Conservation (phyloP, 164 flowering plant genomes). For the Tetrastigma voinierianum region DNA sequence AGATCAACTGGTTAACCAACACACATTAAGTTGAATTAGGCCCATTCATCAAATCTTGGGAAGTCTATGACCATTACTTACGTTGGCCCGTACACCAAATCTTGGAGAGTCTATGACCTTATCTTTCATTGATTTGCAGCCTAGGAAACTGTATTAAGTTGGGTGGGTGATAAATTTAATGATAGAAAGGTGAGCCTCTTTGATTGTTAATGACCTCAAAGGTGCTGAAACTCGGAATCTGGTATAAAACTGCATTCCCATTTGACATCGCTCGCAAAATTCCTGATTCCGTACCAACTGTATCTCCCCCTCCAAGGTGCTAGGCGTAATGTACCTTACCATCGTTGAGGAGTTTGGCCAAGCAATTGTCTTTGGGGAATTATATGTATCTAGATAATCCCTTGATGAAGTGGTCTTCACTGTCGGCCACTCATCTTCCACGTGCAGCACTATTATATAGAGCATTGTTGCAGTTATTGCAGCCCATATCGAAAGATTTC, state of each 20-base stretch:
- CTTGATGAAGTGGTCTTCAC: background rate
- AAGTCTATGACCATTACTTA: background rate
- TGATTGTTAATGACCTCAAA: too few species aligned
- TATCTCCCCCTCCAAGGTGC: background rate
- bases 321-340: too few species aligned
- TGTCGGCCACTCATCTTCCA: background rate
- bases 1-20: background rate
- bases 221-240: background rate
- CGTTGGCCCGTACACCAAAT: background rate
- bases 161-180: background rate
- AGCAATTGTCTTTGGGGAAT: background rate
- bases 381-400: too few species aligned
- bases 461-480: background rate
- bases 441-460: background rate
- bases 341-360: background rate
- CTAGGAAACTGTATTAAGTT: background rate
- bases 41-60: background rate
- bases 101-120: background rate
- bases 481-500: background rate
- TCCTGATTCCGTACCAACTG: background rate
- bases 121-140: background rate
- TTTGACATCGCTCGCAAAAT: background rate
- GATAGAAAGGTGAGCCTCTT: background rate
- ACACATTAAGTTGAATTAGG: background rate
- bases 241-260: background rate